Evolutionary conservation across 495 filamentous ascomycete genomes (phyloP), one percentile per base, ranked within the genome.

Genomic region (Jackrogersella minutella): DNA sequence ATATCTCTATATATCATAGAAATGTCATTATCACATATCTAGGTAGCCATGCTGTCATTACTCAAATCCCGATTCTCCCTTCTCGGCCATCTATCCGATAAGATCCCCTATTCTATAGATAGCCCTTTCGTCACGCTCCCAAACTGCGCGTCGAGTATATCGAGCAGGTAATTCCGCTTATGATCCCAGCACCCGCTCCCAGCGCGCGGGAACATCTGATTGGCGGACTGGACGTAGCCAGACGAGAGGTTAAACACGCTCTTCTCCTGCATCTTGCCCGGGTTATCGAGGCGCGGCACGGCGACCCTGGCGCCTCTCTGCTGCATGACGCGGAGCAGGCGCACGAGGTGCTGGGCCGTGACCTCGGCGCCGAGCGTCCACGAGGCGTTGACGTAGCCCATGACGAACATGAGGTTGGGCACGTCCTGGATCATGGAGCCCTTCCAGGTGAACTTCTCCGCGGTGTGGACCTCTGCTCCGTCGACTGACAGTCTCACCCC

Each of bases 361-460:
- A 70, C 68, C 17, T 82, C 80, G 3, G 75, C 73, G 5, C 80
- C 80, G 1, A 82, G 66, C 2, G 79, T 82, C 80, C 79, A 82
- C 8, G 75, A 75, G 1, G 75, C 70, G 58, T 78, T 78, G 22
- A 68, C 74, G 51, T 80, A 82, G 14, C 80, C 80, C 13, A 80
- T 55, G 11, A 77, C 31, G 31, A 79, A 65, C 10, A 65, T 64
- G 1, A 71, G 65, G 41, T 82, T 80, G 30, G 80, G 80, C 5
- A 81, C 11, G 49, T 78, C 77, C 59, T 80, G 70, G 10, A 81
- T n/a, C 77, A 80, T 79, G 2, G 70, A 46, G 3, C 73, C 71
- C 54, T 76, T 78, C 79, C 79, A 82, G n/a, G 74, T 36, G 47
- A 64, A 77, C 49, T 79, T 78, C 11, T 76, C 44, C 0, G 56